Percentiles rank a stretch among this genome's conserved stretches.
phyloP scores from a whole-genome alignment of 2,329 filamentous ascomycete species.

The Xylariaceae sp. region DNA sequence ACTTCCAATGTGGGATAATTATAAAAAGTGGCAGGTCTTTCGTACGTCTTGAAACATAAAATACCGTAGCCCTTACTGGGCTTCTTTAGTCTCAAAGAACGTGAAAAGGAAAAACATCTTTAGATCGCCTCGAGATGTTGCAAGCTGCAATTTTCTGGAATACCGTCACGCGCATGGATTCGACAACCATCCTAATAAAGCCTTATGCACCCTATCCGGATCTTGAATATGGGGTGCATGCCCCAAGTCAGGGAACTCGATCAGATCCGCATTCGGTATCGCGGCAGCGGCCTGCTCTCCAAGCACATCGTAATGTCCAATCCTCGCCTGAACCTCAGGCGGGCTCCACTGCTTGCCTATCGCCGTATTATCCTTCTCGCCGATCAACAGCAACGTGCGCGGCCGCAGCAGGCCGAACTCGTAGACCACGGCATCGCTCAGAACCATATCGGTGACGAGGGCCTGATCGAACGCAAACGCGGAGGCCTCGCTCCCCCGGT shows the following conservation, averaged over 20 bases:
- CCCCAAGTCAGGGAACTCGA: constrained; percentile 52
- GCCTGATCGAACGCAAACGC: constrained; percentile 52
- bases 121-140: too few relatives aligned
- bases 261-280: constrained; percentile 48
- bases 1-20: too few relatives aligned
- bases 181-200: constrained; percentile 49
- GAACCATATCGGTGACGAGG: constrained; percentile 56
- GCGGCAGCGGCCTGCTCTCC: constrained; percentile 47
- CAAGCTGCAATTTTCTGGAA: background rate
- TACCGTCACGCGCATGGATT: background rate
- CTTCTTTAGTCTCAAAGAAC: too few relatives aligned
- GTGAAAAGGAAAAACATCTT: too few relatives aligned
- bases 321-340: constrained; percentile 44
- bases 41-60: too few relatives aligned
- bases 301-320: constrained; percentile 54
- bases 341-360: constrained; percentile 57
- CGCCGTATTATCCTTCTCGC: constrained; percentile 56
- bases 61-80: too few relatives aligned
- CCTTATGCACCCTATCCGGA: constrained; percentile 49
- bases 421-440: constrained; percentile 54
- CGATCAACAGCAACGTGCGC: constrained; percentile 52
- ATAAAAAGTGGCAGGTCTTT: too few relatives aligned
- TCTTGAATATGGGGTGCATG: constrained; percentile 58
- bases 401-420: constrained; percentile 51
- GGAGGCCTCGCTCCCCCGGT: constrained; percentile 46